phyloP scores from a whole-genome alignment of 306 rosid species.

The Quercus cerris region DNA sequence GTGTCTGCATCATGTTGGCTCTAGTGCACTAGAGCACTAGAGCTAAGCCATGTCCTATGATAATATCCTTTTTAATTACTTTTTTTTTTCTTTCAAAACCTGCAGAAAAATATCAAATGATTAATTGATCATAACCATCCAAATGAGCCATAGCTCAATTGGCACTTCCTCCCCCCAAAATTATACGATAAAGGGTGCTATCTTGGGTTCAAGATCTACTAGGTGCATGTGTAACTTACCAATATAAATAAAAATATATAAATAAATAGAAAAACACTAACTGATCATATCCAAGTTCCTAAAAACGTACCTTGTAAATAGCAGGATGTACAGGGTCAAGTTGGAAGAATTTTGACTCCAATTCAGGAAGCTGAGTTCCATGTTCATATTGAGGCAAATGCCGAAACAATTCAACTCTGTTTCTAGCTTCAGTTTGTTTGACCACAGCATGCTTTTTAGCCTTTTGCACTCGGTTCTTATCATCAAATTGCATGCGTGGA shows the following conservation, averaged over 20 bases:
- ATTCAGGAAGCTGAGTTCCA: constrained; percentile 70
- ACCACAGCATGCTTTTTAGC: constrained; percentile 73
- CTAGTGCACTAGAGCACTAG: too few species aligned
- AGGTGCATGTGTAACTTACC: too few species aligned
- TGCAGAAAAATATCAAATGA: background rate
- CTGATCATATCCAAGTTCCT: background rate
- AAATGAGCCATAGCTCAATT: too few species aligned
- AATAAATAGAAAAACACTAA: too few species aligned
- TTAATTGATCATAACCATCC: background rate
- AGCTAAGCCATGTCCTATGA: too few species aligned
- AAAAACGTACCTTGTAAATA: constrained; percentile 63
- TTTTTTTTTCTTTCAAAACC: background rate
- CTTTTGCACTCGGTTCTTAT: constrained; percentile 63
- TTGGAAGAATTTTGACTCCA: constrained; percentile 68
- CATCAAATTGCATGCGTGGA: constrained; percentile 87
- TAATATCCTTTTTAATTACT: too few species aligned
- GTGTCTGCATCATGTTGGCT: too few species aligned
- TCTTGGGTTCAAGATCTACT: too few species aligned
- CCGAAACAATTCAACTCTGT: constrained; percentile 78
- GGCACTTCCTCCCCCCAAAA: too few species aligned
- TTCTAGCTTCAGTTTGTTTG: constrained; percentile 74
- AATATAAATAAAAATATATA: too few species aligned
- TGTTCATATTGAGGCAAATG: constrained; percentile 90
- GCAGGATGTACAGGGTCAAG: constrained; percentile 77
- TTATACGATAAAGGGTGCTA: too few species aligned